phyloP scores from a whole-genome alignment of 768 basidiomycete genomes.

The Flagelloscypha sp. region DNA sequence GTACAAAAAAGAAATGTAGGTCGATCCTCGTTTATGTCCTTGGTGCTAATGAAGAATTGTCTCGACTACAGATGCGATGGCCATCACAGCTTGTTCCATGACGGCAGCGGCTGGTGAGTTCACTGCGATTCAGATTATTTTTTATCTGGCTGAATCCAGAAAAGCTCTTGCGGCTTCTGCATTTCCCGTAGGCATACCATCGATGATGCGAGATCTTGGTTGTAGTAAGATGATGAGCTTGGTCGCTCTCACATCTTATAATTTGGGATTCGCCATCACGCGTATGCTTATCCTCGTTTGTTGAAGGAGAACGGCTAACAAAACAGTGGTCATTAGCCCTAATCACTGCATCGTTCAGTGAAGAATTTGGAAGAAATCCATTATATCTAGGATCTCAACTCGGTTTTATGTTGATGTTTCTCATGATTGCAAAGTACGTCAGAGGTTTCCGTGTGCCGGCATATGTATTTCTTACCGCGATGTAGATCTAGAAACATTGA shows the following conservation, averaged over 20 bases:
- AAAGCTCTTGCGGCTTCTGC: constrained; percentile 32
- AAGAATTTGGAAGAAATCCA: constrained; percentile 62
- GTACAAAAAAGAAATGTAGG: no score
- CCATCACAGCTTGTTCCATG: not conserved
- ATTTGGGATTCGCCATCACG: no score
- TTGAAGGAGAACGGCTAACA: no score
- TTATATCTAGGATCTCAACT: constrained; percentile 45
- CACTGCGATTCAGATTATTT: no score
- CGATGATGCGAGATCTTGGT: constrained; percentile 32
- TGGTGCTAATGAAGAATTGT: constrained; percentile 52
- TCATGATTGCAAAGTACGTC: no score
- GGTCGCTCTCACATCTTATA: no score
- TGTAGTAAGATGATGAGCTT: not conserved
- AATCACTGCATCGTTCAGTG: constrained; percentile 60
- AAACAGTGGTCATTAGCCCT: no score
- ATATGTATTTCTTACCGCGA: no score
- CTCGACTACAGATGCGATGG: no score
- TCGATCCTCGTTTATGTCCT: constrained; percentile 80
- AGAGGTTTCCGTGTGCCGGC: no score
- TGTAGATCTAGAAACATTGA: constrained; percentile 42
- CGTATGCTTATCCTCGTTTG: no score
- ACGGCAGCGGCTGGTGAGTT: not conserved
- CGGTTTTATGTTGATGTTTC: constrained; percentile 43
- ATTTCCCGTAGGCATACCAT: constrained; percentile 29
- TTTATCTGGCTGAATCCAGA: no score